Percentiles rank a stretch among this genome's conserved stretches.
phyloP scores from a whole-genome alignment of 1,284 basidiomycete genomes.

The Tetrapyrgos nigripes region DNA sequence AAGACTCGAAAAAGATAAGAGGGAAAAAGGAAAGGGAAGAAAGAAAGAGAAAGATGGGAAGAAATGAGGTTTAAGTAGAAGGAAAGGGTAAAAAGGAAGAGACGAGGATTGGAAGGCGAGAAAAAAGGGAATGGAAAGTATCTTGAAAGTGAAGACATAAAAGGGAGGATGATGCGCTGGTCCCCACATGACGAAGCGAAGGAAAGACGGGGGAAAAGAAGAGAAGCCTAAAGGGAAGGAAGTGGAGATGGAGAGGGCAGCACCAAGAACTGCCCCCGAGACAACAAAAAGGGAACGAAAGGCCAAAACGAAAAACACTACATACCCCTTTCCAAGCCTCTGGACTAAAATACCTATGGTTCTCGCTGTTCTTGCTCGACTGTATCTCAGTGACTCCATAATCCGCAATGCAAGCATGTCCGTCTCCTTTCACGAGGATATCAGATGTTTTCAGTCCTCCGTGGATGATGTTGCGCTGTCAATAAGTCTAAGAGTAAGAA shows the following conservation, averaged over 20 bases:
- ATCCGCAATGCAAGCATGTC: conserved; percentile 27
- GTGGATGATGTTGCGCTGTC: conserved; percentile 24
- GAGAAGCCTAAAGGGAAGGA: no score
- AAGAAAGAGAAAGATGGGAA: no score
- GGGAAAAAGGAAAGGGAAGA: no score
- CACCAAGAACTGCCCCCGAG: no score
- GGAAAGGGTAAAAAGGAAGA: no score
- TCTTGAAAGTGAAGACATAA: no score
- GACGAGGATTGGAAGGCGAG: no score
- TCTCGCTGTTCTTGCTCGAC: conserved; percentile 18
- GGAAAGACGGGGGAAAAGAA: no score
- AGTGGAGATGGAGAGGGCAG: no score
- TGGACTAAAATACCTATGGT: conserved; percentile 33
- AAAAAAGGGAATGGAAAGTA: no score
- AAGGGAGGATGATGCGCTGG: no score
- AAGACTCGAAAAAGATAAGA: background rate
- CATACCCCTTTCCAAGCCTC: conserved; percentile 36
- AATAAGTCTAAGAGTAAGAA: background rate
- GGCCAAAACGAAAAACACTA: background rate
- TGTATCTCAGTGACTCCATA: conserved; percentile 30
- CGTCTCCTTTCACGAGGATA: conserved; percentile 24
- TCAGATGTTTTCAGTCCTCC: conserved; percentile 29
- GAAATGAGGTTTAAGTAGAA: background rate
- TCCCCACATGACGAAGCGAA: no score
- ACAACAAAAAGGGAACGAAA: background rate